Conservation (phyloP, 768 basidiomycete genomes). For the Pulveroboletus sp. region DNA sequence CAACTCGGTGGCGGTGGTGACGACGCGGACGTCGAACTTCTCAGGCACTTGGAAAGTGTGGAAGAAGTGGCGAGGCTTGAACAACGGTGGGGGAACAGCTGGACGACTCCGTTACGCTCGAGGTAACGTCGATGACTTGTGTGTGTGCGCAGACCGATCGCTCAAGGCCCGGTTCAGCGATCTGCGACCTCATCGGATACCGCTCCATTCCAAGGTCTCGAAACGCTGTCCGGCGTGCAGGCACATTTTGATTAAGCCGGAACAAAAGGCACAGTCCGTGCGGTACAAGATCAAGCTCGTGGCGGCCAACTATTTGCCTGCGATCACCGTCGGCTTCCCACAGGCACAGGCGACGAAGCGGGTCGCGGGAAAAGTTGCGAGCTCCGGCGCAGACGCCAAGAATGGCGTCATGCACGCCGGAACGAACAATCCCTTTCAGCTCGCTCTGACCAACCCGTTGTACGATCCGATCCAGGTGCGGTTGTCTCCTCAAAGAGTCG, state of each 20-base stretch:
- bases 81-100: conserved; percentile 79
- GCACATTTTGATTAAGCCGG: conserved; percentile 97
- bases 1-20: conserved; percentile 55
- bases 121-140: conserved; percentile 40
- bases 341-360: conserved; percentile 42
- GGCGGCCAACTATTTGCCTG: conserved; percentile 90
- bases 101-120: conserved; percentile 62
- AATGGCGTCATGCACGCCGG: conserved; percentile 60
- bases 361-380: conserved; percentile 35
- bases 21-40: conserved; percentile 65
- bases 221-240: conserved; percentile 94
- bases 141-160: background rate
- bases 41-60: conserved; percentile 58
- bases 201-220: conserved; percentile 87
- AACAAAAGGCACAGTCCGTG: conserved; percentile 92
- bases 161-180: conserved; percentile 47
- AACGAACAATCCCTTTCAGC: conserved; percentile 78
- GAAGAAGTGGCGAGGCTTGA: conserved; percentile 67
- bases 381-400: conserved; percentile 36
- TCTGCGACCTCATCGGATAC: conserved; percentile 83
- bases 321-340: conserved; percentile 70
- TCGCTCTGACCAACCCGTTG: conserved; percentile 90
- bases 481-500: conserved; percentile 67
- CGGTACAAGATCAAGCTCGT: conserved; percentile 98
- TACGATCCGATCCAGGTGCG: conserved; percentile 94